phyloP scores from a whole-genome alignment of 1,284 basidiomycete genomes.

The Clitocybe nebularis region DNA sequence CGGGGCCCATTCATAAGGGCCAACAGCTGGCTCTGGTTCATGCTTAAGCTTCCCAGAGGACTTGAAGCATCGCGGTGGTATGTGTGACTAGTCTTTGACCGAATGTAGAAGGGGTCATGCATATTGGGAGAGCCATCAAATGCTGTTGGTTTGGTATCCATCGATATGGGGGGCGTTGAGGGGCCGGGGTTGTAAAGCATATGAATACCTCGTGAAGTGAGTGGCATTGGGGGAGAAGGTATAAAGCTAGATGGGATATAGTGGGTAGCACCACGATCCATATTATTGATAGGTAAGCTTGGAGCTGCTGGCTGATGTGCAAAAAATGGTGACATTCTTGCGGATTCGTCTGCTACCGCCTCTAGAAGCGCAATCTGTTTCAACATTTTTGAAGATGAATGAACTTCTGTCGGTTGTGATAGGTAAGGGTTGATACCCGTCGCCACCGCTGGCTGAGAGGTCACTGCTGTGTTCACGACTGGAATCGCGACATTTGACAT shows the following conservation, averaged over 20 bases:
- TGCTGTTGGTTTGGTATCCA: too few species aligned
- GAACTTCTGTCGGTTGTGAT: constrained; percentile 42
- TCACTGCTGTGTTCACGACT: constrained; percentile 12
- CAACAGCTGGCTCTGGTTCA: constrained; percentile 52
- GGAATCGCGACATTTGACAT: constrained; percentile 18
- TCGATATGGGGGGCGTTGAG: too few species aligned
- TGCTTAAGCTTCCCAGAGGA: constrained; percentile 36
- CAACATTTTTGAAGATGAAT: constrained; percentile 55
- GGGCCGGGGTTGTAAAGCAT: too few species aligned
- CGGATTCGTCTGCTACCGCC: constrained; percentile 67
- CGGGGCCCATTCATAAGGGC: constrained; percentile 33
- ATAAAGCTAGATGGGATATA: constrained; percentile 19
- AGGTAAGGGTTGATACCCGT: constrained; percentile 67
- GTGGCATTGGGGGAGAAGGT: constrained; percentile 11
- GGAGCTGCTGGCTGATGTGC: neutral
- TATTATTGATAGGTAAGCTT: constrained; percentile 1
- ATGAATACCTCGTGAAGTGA: neutral
- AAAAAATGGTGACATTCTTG: constrained; percentile 47
- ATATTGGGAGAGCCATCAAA: neutral
- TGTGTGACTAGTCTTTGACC: constrained; percentile 58
- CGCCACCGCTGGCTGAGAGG: constrained; percentile 26
- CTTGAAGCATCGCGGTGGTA: constrained; percentile 37
- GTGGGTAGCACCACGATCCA: constrained; percentile 11
- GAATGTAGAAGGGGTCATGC: constrained; percentile 47
- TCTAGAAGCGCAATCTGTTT: constrained; percentile 75